phyloP scores from a whole-genome alignment of 441 rosid species.

The Gossypium schwendimanii region DNA sequence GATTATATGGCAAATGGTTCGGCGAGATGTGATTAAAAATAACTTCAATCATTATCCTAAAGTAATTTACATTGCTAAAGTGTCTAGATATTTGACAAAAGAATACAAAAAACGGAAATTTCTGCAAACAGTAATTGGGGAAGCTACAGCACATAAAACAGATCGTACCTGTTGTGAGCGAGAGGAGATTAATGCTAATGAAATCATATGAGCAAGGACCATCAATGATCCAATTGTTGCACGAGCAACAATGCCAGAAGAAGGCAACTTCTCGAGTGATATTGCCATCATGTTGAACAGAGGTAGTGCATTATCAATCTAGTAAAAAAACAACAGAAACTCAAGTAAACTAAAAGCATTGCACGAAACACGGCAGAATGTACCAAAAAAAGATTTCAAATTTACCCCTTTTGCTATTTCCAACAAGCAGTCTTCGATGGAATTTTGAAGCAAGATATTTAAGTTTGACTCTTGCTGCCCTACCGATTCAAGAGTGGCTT shows the following conservation, averaged over 20 bases:
- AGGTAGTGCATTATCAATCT: constrained; percentile 64
- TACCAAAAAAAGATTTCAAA: constrained; percentile 6
- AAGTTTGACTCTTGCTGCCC: constrained; percentile 65
- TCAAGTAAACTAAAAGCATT: constrained; percentile 13
- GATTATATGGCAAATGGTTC: constrained; percentile 8
- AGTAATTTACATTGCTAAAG: background rate
- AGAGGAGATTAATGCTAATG: constrained; percentile 53
- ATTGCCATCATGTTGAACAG: constrained; percentile 78
- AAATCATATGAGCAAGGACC: constrained; percentile 76
- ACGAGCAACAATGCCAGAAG: constrained; percentile 65
- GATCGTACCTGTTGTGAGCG: constrained; percentile 54
- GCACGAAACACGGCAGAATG: constrained; percentile 8
- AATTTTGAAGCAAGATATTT: constrained; percentile 64
- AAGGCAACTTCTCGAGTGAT: constrained; percentile 73
- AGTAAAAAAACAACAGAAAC: constrained; percentile 9
- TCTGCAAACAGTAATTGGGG: background rate
- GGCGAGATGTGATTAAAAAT: constrained; percentile 9
- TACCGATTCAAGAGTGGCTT: constrained; percentile 56
- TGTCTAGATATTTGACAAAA: background rate
- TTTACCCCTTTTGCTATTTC: constrained; percentile 88
- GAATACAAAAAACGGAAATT: background rate
- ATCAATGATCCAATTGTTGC: constrained; percentile 75
- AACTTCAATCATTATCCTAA: background rate
- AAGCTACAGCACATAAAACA: background rate
- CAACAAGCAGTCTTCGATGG: constrained; percentile 87